Percentiles rank a stretch among this genome's conserved stretches.
phyloP scores from a whole-genome alignment of 257 asterid species.

The Craterostigma plantagineum region DNA sequence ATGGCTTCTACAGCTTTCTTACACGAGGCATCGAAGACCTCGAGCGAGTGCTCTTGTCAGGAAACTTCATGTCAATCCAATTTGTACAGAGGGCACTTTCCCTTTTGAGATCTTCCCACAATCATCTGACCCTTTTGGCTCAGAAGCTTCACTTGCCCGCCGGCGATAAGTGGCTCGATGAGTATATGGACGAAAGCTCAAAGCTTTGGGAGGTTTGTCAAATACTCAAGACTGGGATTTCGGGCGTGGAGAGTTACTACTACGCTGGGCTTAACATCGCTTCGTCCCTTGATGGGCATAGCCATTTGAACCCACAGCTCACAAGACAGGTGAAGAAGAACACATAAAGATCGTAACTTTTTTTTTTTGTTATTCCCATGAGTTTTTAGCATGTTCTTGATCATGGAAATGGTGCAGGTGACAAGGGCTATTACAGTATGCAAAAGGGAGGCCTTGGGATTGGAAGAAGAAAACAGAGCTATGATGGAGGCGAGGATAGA shows the following conservation, averaged over 20 bases:
- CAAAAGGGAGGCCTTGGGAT: slow-evolving; percentile 61
- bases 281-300: slow-evolving; percentile 42
- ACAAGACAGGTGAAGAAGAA: slow-evolving; percentile 50
- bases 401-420: slow-evolving; percentile 22
- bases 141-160: slow-evolving; percentile 75
- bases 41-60: slow-evolving; percentile 43
- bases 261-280: slow-evolving; percentile 42
- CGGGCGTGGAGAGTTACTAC: slow-evolving; percentile 67
- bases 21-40: slow-evolving; percentile 78
- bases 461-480: slow-evolving; percentile 68
- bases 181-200: slow-evolving; percentile 86
- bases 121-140: slow-evolving; percentile 50
- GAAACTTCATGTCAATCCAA: slow-evolving; percentile 75
- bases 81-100: slow-evolving; percentile 57
- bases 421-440: slow-evolving; percentile 56
- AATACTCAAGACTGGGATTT: slow-evolving; percentile 53
- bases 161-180: slow-evolving; percentile 94
- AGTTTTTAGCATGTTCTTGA: no score
- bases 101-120: slow-evolving; percentile 67
- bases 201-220: slow-evolving; percentile 89
- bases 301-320: slow-evolving; percentile 51
- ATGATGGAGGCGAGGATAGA: slow-evolving; percentile 71
- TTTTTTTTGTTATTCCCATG: no score
- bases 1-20: slow-evolving; percentile 60
- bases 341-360: background rate